Conservation (phyloP, 2,329 filamentous ascomycete species). For the Gremmenia infestans region DNA sequence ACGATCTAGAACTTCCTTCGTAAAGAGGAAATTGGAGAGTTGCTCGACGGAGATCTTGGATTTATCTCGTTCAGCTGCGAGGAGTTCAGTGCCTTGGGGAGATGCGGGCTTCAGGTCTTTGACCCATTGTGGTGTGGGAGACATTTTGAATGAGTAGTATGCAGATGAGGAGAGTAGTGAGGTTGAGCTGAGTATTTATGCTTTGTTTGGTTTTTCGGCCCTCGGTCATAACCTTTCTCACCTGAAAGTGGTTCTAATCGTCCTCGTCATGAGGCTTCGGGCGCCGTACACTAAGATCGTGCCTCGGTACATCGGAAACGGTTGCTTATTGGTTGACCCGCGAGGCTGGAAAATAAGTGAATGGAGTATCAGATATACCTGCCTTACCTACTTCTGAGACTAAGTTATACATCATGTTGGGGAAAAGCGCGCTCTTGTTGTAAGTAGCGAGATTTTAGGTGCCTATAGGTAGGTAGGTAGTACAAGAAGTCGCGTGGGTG, state of each 20-base stretch:
- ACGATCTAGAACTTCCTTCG: constrained; percentile 56
- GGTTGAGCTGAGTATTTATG: background rate
- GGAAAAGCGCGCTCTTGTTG: too few relatives aligned
- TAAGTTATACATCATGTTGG: background rate
- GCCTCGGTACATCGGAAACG: background rate
- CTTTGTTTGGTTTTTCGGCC: background rate
- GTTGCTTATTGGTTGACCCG: background rate
- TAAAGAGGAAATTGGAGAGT: constrained; percentile 65
- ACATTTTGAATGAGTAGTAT: constrained; percentile 21
- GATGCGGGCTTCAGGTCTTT: constrained; percentile 60
- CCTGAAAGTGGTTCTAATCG: background rate
- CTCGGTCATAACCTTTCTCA: background rate
- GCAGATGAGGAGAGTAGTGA: background rate
- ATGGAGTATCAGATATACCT: background rate
- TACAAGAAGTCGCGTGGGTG: too few relatives aligned
- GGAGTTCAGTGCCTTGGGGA: constrained; percentile 64
- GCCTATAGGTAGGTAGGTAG: too few relatives aligned
- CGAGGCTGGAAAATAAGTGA: background rate
- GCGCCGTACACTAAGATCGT: background rate
- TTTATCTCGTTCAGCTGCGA: constrained; percentile 61
- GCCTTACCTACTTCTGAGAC: background rate
- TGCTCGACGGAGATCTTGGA: constrained; percentile 64
- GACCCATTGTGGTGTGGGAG: constrained; percentile 50
- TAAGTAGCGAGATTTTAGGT: too few relatives aligned
- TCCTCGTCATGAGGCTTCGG: background rate